Base-by-base conservation (phyloP, 129 eudicot genomes). In the Mikania micrantha region DNA sequence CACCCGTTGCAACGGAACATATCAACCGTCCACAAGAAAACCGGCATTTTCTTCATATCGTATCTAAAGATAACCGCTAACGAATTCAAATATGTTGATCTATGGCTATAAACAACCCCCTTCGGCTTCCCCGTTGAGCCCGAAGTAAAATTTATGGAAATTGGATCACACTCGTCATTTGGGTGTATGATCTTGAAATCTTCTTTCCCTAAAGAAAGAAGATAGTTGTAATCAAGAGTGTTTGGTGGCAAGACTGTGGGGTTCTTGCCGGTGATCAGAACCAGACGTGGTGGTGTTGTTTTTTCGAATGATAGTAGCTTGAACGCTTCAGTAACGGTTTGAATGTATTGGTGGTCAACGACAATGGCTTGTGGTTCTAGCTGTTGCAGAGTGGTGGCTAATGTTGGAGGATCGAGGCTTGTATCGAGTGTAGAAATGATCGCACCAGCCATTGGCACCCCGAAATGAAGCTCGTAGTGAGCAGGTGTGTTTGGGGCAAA, bases 1-100 rank as follows among this genome's bases (percentile, higher is more conserved):
- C 96, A 88, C 2, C 96, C 96, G 10, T 80, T 88, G 75, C 92
- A 85, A 20, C 90, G 87, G 47, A 80, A 88, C 96, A 88, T 88
- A 60, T 84, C 90, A 20, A 81, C 90, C 8, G 91, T 85, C 91
- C 96, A 88, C 21, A 88, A 49, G 47, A 83, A 85, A 24, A 88
- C 80, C 4, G 89, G 78, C 77, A 57, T 56, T 56, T 74, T 67
- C 41, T 71, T 75, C 64, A 85, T 66, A 16, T 70, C 87, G 15
- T 61, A 54, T 6, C 89, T 72, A 40, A 83, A 77, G 65, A 83
- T 80, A 38, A 36, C 74, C 0, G 85, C 87, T 5, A 88, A 7
- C 2, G 96, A 69, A 56, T 77, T 85, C 3, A 88, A 76, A 66
- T 88, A 88, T n/a, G 80, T 69, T 7, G 90, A 84, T 64, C 91